A percentile compares a stretch with the other conserved stretches of the same genome.
phyloP scores from a whole-genome alignment of 2,329 filamentous ascomycete species.

The Madurella mycetomatis region DNA sequence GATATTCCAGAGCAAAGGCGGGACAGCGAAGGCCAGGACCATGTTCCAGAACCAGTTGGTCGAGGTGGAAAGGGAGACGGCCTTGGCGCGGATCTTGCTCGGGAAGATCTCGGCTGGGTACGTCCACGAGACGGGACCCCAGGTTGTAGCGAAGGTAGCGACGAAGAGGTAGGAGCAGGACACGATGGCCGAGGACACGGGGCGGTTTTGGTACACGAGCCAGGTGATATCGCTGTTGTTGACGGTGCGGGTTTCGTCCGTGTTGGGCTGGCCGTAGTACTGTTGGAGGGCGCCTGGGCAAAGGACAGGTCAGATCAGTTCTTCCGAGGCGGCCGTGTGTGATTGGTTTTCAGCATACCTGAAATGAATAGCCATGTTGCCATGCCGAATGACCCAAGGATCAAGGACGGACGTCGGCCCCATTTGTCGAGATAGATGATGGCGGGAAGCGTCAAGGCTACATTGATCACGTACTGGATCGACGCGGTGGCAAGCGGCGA shows the following conservation, averaged over 20 bases:
- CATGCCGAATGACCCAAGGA: constrained; percentile 54
- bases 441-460: constrained; percentile 54
- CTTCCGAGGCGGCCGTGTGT: not conserved
- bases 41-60: constrained; percentile 46
- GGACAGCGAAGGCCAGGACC: constrained; percentile 51
- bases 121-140: constrained; percentile 48
- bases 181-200: constrained; percentile 59
- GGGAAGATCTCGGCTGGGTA: constrained; percentile 47
- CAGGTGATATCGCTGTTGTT: constrained; percentile 50
- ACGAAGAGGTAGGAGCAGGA: constrained; percentile 71
- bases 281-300: constrained; percentile 51
- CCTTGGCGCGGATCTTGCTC: constrained; percentile 40
- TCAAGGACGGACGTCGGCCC: constrained; percentile 53
- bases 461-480: constrained; percentile 62
- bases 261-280: constrained; percentile 50
- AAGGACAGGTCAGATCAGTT: too few species aligned
- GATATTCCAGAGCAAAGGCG: constrained; percentile 48
- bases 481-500: constrained; percentile 55
- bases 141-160: constrained; percentile 57
- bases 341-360: constrained; percentile 33
- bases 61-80: constrained; percentile 40
- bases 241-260: constrained; percentile 34
- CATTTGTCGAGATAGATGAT: constrained; percentile 57
- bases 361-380: constrained; percentile 59
- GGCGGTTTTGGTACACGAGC: constrained; percentile 48